These are phyloP conservation scores for Rhodotorula sp. DNA, from an alignment of 1,284 basidiomycete species.

Conservation along the genomic window DNA sequence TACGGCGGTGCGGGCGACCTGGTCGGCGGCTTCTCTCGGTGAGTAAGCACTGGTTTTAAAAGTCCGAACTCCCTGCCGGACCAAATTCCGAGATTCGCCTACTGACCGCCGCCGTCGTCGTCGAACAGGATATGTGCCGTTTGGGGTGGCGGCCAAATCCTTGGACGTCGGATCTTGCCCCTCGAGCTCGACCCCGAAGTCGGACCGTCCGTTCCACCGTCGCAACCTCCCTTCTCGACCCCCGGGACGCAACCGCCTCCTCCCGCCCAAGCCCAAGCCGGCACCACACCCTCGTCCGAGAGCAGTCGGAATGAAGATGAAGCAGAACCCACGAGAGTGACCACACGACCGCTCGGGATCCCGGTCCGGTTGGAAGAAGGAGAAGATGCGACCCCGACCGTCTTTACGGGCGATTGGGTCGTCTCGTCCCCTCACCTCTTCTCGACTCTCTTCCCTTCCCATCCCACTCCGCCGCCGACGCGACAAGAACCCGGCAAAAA, in stretches of 20 bases:
- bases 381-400: slow-evolving; percentile 32
- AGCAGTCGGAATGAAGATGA: background rate
- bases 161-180: slow-evolving; percentile 62
- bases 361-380: slow-evolving; percentile 38
- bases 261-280: slow-evolving; percentile 2
- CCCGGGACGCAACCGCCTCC: slow-evolving; percentile 22
- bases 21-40: slow-evolving; percentile 83
- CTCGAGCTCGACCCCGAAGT: slow-evolving; percentile 46
- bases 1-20: slow-evolving; percentile 91
- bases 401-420: slow-evolving; percentile 54
- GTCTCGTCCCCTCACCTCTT: slow-evolving; percentile 55
- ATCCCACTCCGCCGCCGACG: background rate
- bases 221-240: slow-evolving; percentile 23
- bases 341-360: slow-evolving; percentile 20
- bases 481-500: background rate
- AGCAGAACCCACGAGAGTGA: background rate
- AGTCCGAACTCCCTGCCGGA: background rate
- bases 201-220: slow-evolving; percentile 16
- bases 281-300: background rate
- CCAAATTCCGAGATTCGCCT: background rate
- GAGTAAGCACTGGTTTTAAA: background rate
- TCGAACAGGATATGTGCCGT: slow-evolving; percentile 71
- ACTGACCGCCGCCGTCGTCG: background rate
- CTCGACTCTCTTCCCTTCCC: slow-evolving; percentile 50
- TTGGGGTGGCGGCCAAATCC: slow-evolving; percentile 77